These are phyloP conservation scores for Strobilomyces confusus DNA, from an alignment of 768 basidiomycete genomes.

Conservation along the genomic window DNA sequence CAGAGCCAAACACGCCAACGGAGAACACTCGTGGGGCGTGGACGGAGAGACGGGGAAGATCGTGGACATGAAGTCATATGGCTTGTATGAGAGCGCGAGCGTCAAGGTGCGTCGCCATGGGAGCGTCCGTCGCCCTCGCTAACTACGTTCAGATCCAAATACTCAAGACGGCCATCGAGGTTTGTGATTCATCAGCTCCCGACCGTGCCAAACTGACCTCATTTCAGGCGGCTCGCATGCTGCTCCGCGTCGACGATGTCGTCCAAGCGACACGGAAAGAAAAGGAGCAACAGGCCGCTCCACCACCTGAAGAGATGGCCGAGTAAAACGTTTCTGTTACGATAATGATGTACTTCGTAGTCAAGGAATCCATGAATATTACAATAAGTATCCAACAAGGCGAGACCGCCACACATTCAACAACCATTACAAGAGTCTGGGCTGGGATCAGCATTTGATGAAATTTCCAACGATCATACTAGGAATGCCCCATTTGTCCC, in stretches of 20 bases:
- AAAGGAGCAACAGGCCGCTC: constrained; percentile 45
- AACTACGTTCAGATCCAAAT: constrained; percentile 73
- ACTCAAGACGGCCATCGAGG: constrained; percentile 73
- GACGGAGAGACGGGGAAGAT: constrained; percentile 96
- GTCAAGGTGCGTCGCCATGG: constrained; percentile 66
- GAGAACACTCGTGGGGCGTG: constrained; percentile 89
- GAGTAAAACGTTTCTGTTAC: constrained; percentile 6
- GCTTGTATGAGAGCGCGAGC: constrained; percentile 91
- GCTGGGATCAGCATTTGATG: constrained; percentile 52
- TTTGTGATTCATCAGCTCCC: neutral
- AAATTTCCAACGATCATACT: constrained; percentile 91
- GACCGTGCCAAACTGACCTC: neutral
- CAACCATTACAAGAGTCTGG: neutral
- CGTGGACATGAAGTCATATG: constrained; percentile 93
- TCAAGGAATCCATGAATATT: constrained; percentile 10
- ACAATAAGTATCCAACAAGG: constrained; percentile 8
- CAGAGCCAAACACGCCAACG: constrained; percentile 92
- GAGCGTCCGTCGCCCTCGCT: neutral
- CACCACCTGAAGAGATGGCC: constrained; percentile 56
- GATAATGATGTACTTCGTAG: neutral
- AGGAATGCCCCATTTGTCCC: constrained; percentile 83
- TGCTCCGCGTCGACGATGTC: constrained; percentile 91
- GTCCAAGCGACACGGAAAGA: constrained; percentile 82
- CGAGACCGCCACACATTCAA: neutral
- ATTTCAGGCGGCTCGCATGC: constrained; percentile 8